Conservation (phyloP, 2,329 filamentous ascomycete species). For the Podosphaera fusca region DNA sequence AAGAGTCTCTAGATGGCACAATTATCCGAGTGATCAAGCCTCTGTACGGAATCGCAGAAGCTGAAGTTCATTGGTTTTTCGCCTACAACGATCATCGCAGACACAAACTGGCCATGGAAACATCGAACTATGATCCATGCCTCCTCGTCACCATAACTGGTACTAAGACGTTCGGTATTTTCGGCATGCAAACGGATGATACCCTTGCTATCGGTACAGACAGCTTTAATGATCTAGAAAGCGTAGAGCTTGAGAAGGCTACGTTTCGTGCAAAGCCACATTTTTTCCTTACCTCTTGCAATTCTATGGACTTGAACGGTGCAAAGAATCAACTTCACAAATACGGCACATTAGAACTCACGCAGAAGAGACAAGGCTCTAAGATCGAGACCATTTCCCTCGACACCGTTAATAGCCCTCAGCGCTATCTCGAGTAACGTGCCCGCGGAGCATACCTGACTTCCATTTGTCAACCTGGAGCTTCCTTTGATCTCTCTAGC, state of each 20-base stretch:
- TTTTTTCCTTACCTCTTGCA: not conserved
- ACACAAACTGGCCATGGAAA: not conserved
- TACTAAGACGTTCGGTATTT: not conserved
- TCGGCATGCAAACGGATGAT: constrained; percentile 2
- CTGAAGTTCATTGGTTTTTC: constrained; percentile 1
- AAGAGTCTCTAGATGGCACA: not conserved
- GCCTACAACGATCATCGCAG: constrained; percentile 1
- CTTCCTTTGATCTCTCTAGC: not conserved
- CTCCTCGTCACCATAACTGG: not conserved
- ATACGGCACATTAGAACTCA: not conserved
- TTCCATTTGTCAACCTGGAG: not conserved
- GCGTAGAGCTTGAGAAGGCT: not conserved
- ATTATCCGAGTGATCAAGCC: too few relatives aligned
- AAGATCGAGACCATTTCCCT: not conserved
- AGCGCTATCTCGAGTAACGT: not conserved
- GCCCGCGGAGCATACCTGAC: not conserved
- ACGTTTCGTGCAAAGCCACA: not conserved
- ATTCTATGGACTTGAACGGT: not conserved
- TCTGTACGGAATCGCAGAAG: not conserved
- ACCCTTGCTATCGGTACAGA: not conserved
- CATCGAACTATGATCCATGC: constrained; percentile 2
- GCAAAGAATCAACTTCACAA: not conserved
- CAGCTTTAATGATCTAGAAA: not conserved
- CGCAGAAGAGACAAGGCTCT: not conserved
- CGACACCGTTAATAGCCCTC: not conserved